Conservation (phyloP, 345 rosid genomes). For the Eucalyptus albens region DNA sequence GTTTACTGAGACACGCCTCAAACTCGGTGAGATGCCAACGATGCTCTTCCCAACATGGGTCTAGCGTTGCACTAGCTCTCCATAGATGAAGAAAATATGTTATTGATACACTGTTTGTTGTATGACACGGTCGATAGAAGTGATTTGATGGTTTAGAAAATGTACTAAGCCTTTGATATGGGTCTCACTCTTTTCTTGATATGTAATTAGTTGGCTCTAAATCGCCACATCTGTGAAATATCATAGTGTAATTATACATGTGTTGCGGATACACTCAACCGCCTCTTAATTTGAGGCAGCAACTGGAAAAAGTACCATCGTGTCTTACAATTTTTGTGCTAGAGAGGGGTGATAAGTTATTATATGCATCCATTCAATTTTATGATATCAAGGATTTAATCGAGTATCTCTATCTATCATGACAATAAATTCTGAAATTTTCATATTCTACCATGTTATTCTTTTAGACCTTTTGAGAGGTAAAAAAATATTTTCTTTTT, state of each 20-base stretch:
- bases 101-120: not conserved
- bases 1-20: not conserved
- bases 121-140: not conserved
- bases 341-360: not conserved
- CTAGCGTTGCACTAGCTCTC: not conserved
- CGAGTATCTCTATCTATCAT: not conserved
- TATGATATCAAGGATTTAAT: not conserved
- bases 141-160: not conserved
- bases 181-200: not conserved
- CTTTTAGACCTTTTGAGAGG: not conserved
- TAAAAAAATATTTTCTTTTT: not conserved
- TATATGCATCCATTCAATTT: not conserved
- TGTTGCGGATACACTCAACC: not conserved
- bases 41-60: not conserved
- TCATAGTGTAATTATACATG: not conserved
- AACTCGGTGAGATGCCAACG: not conserved
- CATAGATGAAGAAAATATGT: not conserved
- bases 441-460: not conserved
- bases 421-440: not conserved
- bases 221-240: not conserved
- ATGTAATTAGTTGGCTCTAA: not conserved
- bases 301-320: rapidly evolving
- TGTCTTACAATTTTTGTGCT: not conserved
- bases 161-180: not conserved
- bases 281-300: rapidly evolving